phyloP scores from a whole-genome alignment of 768 basidiomycete species.

The Tephrocybe sp. region DNA sequence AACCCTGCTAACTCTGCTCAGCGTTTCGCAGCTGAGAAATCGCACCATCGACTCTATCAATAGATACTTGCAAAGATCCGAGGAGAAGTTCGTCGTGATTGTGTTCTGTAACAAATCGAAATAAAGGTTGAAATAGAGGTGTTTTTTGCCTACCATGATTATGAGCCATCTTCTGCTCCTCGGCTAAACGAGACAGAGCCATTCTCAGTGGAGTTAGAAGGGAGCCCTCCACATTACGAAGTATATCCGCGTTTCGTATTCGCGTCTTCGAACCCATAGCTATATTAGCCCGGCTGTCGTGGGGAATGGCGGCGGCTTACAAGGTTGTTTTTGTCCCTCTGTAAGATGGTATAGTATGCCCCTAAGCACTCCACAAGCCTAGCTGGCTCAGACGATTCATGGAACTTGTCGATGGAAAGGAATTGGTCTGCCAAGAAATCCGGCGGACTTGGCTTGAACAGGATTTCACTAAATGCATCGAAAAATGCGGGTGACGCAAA shows the following conservation, averaged over 20 bases:
- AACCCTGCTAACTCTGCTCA: no score
- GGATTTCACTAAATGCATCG: conserved; percentile 54
- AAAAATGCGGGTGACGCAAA: conserved; percentile 60
- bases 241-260: conserved; percentile 43
- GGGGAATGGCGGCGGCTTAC: conserved; percentile 32
- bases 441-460: conserved; percentile 58
- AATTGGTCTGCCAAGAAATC: conserved; percentile 41
- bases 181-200: conserved; percentile 34
- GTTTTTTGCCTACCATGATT: no score
- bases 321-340: conserved; percentile 55
- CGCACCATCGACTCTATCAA: conserved; percentile 50
- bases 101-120: conserved; percentile 22
- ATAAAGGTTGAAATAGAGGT: no score
- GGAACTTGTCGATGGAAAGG: conserved; percentile 43
- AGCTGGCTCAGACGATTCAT: conserved; percentile 55
- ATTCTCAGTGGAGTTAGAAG: conserved; percentile 45
- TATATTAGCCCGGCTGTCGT: not conserved
- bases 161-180: conserved; percentile 26
- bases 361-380: conserved; percentile 66
- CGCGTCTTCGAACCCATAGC: conserved; percentile 41
- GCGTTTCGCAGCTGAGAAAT: conserved; percentile 10
- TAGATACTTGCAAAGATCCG: conserved; percentile 46
- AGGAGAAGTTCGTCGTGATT: conserved; percentile 35
- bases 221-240: conserved; percentile 42
- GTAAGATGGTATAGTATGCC: conserved; percentile 65